phyloP scores from a whole-genome alignment of 768 basidiomycete genomes.

The Tylopilus vinaceipallidus region DNA sequence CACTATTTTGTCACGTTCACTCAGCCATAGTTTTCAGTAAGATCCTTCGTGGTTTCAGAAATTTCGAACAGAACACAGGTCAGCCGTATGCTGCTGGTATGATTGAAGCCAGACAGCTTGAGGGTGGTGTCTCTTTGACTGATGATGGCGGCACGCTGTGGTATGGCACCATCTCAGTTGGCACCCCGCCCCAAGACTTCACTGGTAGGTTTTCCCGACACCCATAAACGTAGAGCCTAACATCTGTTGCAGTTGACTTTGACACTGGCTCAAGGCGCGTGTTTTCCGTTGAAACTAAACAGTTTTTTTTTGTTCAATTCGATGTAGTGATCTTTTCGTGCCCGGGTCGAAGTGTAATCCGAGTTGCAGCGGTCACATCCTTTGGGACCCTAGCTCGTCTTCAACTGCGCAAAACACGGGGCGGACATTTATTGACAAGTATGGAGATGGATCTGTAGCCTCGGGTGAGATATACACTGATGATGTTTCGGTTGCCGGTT shows the following conservation, averaged over 20 bases:
- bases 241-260: conserved; percentile 13
- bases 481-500: conserved; percentile 6
- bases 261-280: conserved; percentile 26
- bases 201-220: background rate
- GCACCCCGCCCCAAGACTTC: conserved; percentile 2
- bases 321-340: conserved; percentile 26
- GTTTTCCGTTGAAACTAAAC: background rate
- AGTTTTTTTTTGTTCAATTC: background rate
- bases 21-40: background rate
- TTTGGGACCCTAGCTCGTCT: conserved; percentile 28
- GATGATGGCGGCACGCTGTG: background rate
- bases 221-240: background rate
- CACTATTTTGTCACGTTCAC: background rate
- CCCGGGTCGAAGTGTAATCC: conserved; percentile 19
- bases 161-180: conserved; percentile 9
- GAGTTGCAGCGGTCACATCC: conserved; percentile 27
- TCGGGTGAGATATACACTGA: conserved; percentile 6
- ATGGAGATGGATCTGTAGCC: background rate
- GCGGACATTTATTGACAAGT: background rate
- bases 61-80: conserved; percentile 4
- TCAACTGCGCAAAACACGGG: conserved; percentile 4
- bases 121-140: background rate
- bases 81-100: background rate
- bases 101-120: background rate
- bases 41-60: background rate